Conservation (phyloP, 1,284 basidiomycete genomes). For the Cerioporus squamosus region DNA sequence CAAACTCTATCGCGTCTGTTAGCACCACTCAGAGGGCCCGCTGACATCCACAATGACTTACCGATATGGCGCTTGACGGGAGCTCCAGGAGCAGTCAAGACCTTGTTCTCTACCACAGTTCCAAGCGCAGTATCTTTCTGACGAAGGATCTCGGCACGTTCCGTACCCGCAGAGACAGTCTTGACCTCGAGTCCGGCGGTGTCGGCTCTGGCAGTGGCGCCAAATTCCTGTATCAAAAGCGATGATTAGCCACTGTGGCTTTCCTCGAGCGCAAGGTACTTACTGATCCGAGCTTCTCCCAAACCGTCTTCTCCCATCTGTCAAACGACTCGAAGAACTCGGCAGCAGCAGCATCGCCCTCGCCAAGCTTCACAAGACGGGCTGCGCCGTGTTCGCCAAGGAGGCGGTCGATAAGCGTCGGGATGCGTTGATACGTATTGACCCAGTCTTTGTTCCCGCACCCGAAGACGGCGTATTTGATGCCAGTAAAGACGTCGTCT, state of each 20-base stretch:
- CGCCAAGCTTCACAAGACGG: constrained; percentile 45
- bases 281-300: constrained; percentile 43
- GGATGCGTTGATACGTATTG: constrained; percentile 54
- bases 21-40: too few relatives aligned
- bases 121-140: constrained; percentile 47
- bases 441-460: constrained; percentile 60
- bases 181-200: constrained; percentile 34
- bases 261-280: neutral
- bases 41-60: neutral
- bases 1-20: constrained; percentile 34
- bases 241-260: neutral
- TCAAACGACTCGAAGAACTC: constrained; percentile 54
- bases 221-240: constrained; percentile 33
- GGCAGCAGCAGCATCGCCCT: constrained; percentile 47
- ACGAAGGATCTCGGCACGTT: constrained; percentile 42
- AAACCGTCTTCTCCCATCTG: constrained; percentile 47
- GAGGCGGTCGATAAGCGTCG: constrained; percentile 45
- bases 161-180: constrained; percentile 39
- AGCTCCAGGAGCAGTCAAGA: constrained; percentile 44
- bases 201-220: constrained; percentile 20
- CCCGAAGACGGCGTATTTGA: constrained; percentile 54
- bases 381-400: constrained; percentile 44
- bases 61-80: constrained; percentile 48
- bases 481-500: constrained; percentile 35
- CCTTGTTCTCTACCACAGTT: constrained; percentile 44